A percentile compares a stretch with the other conserved stretches of the same genome.
phyloP scores from a whole-genome alignment of 2,329 filamentous ascomycete species.

The Dryadomyces sulphureus region DNA sequence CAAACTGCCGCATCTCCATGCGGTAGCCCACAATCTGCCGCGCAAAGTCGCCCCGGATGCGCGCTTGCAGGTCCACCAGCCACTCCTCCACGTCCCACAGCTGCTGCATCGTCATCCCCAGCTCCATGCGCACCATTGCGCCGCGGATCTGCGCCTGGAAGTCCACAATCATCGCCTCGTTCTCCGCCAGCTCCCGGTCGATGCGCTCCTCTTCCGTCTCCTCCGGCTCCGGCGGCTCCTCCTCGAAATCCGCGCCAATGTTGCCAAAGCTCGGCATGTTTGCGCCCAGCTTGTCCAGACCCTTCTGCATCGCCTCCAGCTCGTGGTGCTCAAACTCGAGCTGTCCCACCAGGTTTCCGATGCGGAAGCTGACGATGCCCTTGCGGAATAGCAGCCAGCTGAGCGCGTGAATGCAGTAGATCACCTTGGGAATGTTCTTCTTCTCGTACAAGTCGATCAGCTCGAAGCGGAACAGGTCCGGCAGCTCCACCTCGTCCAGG shows the following conservation, averaged over 20 bases:
- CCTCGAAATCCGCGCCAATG: constrained; percentile 90
- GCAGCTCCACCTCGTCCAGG: constrained; percentile 78
- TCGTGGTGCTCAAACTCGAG: constrained; percentile 97
- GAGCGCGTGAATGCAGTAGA: constrained; percentile 93
- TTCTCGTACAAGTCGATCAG: constrained; percentile 97
- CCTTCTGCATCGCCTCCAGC: constrained; percentile 91
- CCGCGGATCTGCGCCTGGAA: constrained; percentile 80
- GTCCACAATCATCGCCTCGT: constrained; percentile 57
- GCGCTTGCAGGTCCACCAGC: constrained; percentile 70
- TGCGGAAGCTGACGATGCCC: constrained; percentile 87
- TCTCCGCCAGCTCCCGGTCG: constrained; percentile 65
- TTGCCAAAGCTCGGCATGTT: constrained; percentile 97
- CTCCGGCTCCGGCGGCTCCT: constrained; percentile 62
- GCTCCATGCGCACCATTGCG: constrained; percentile 58
- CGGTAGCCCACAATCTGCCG: constrained; percentile 73
- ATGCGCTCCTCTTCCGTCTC: constrained; percentile 87
- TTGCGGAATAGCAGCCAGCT: constrained; percentile 96
- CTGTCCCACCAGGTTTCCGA: constrained; percentile 91
- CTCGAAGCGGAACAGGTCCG: constrained; percentile 93
- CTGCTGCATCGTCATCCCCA: constrained; percentile 72
- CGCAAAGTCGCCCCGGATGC: constrained; percentile 75
- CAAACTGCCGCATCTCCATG: constrained; percentile 69
- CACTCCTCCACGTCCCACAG: constrained; percentile 76
- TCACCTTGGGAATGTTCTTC: constrained; percentile 98
- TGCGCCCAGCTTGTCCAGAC: constrained; percentile 84